Percentiles rank a stretch among this genome's conserved stretches.
Evolutionary conservation across 2,329 filamentous ascomycete genomes (phyloP).

Genomic region (Zymoseptoria pseudotritici): DNA sequence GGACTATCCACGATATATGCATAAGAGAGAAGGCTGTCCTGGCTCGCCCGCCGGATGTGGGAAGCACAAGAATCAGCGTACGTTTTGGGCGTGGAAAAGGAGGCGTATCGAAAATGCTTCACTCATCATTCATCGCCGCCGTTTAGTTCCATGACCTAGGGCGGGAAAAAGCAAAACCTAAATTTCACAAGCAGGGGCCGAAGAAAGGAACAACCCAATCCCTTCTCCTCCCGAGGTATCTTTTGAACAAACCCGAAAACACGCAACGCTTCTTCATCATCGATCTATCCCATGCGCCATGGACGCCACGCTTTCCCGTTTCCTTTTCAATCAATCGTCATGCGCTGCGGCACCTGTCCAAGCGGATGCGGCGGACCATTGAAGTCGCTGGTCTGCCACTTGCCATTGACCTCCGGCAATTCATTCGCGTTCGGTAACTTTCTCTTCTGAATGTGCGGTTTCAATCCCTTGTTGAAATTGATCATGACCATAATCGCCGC

Average conservation of each 20-base stretch:
- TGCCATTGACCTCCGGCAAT: slow-evolving; percentile 9
- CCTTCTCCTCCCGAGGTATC: neutral
- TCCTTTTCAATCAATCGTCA: slow-evolving; percentile 41
- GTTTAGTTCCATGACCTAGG: neutral
- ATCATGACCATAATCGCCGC: slow-evolving; percentile 80
- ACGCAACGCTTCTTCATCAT: neutral
- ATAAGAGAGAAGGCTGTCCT: neutral
- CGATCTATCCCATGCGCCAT: neutral
- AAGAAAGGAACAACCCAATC: neutral
- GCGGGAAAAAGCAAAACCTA: slow-evolving; percentile 1
- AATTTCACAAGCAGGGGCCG: neutral
- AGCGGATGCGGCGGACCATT: slow-evolving; percentile 24
- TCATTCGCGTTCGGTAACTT: slow-evolving; percentile 16
- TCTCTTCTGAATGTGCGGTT: slow-evolving; percentile 62
- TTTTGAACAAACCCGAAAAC: neutral
- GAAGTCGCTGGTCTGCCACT: slow-evolving; percentile 16
- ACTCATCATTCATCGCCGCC: slow-evolving; percentile 3
- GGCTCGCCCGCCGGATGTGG: too few relatives aligned
- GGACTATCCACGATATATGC: neutral
- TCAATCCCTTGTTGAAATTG: slow-evolving; percentile 87
- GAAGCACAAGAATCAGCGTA: neutral
- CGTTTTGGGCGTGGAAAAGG: neutral
- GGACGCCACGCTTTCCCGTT: neutral
- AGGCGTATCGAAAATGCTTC: neutral
- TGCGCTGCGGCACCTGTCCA: slow-evolving; percentile 28